Evolutionary conservation across 2,329 filamentous ascomycete species (phyloP).

Genomic region (Drechslerella dactyloides): DNA sequence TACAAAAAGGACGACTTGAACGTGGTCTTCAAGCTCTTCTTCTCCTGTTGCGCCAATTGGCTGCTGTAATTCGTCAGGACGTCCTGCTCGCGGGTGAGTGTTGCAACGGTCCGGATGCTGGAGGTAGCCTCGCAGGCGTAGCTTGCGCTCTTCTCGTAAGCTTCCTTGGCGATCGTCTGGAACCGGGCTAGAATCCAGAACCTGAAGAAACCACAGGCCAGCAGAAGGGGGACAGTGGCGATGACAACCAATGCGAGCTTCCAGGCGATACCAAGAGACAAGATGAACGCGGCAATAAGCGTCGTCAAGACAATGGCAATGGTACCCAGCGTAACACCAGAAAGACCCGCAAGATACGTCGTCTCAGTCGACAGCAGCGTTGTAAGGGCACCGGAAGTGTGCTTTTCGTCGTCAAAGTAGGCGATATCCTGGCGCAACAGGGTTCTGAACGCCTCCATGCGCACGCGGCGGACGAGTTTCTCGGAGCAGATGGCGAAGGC

Average conservation of each 20-base stretch:
- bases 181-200: constrained; percentile 84
- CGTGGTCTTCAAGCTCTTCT: constrained; percentile 73
- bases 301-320: constrained; percentile 81
- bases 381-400: constrained; percentile 85
- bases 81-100: constrained; percentile 83
- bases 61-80: constrained; percentile 74
- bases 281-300: constrained; percentile 72
- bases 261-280: constrained; percentile 81
- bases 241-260: constrained; percentile 85
- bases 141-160: constrained; percentile 79
- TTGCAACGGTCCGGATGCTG: constrained; percentile 90
- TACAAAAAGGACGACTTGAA: constrained; percentile 79
- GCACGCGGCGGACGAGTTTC: constrained; percentile 79
- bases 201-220: constrained; percentile 83
- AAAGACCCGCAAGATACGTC: constrained; percentile 84
- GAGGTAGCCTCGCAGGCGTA: constrained; percentile 94
- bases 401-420: constrained; percentile 89
- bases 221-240: constrained; percentile 75
- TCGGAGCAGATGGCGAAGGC: constrained; percentile 87
- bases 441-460: constrained; percentile 80
- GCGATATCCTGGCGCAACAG: constrained; percentile 91
- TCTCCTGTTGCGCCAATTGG: constrained; percentile 71
- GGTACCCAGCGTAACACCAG: constrained; percentile 84
- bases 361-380: constrained; percentile 89
- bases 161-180: constrained; percentile 76